These are phyloP conservation scores for Candida orba DNA, from an alignment of 805 yeast genomes.

Conservation along the genomic window DNA sequence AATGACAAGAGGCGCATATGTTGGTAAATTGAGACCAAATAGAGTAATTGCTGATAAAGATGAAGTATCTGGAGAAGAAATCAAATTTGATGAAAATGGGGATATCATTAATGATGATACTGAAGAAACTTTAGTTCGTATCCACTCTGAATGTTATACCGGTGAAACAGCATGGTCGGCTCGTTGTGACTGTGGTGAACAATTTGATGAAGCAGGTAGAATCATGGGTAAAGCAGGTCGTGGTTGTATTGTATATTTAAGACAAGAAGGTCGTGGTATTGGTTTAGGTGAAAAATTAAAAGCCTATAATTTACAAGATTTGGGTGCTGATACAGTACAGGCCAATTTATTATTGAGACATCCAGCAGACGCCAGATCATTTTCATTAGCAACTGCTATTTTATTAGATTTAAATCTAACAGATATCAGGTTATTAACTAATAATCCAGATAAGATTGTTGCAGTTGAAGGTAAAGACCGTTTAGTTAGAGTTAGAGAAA, in stretches of 20 bases:
- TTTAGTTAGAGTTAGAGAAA: conserved; percentile 67
- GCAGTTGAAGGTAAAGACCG: conserved; percentile 89
- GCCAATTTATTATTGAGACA: conserved; percentile 89
- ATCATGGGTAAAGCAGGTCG: conserved; percentile 80
- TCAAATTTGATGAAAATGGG: conserved; percentile 36
- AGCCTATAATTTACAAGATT: conserved; percentile 93
- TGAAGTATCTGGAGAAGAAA: conserved; percentile 30
- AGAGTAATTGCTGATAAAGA: conserved; percentile 63
- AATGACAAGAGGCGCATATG: conserved; percentile 98
- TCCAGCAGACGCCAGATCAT: conserved; percentile 97
- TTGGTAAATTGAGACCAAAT: conserved; percentile 87
- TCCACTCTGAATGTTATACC: conserved; percentile 96
- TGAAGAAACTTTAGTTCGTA: conserved; percentile 65
- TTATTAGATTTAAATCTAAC: conserved; percentile 71
- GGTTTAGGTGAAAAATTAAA: conserved; percentile 97
- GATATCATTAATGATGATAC: conserved; percentile 24
- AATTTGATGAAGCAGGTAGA: conserved; percentile 95
- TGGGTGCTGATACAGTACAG: conserved; percentile 98
- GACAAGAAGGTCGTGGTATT: conserved; percentile 98
- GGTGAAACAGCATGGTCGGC: conserved; percentile 99
- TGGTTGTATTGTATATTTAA: conserved; percentile 90
- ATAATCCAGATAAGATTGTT: conserved; percentile 91
- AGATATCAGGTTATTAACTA: conserved; percentile 74
- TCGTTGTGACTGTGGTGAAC: conserved; percentile 98
- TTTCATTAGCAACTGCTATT: conserved; percentile 90